phyloP scores from a whole-genome alignment of 352 stramenopile genomes.

The Pythium apleroticum region DNA sequence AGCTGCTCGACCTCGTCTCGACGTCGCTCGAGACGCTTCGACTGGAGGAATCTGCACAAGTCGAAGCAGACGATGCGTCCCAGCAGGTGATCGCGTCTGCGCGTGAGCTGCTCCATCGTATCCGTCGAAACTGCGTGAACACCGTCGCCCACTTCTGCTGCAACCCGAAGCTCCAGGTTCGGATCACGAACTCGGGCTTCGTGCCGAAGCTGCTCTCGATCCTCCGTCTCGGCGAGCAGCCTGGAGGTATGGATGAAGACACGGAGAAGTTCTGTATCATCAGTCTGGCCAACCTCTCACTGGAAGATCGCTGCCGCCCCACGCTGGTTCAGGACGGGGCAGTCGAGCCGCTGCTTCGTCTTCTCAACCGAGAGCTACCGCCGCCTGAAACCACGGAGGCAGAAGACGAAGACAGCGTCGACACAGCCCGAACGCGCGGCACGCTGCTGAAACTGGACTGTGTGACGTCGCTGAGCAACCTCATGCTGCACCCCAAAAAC shows the following conservation, averaged over 20 bases:
- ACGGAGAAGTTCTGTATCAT: conserved; percentile 70
- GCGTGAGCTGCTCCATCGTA: conserved; percentile 16
- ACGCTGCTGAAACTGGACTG: conserved; percentile 78
- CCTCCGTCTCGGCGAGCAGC: conserved; percentile 16
- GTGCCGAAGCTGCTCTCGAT: conserved; percentile 53
- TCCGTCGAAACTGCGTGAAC: conserved; percentile 55
- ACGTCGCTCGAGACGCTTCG: conserved; percentile 14
- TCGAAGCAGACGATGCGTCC: background rate
- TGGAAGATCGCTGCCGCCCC: conserved; percentile 69
- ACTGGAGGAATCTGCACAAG: conserved; percentile 12
- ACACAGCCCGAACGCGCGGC: background rate
- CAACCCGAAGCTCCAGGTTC: conserved; percentile 64
- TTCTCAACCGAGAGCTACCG: conserved; percentile 35
- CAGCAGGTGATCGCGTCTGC: background rate
- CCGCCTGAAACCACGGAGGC: conserved; percentile 1
- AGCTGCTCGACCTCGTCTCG: conserved; percentile 30
- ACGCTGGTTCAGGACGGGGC: conserved; percentile 63
- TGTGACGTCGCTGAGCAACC: conserved; percentile 76
- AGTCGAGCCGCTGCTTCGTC: conserved; percentile 49
- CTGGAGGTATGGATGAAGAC: conserved; percentile 37
- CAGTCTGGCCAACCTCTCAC: conserved; percentile 63
- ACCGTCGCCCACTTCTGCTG: conserved; percentile 70
- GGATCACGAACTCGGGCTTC: conserved; percentile 52
- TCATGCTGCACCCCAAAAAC: conserved; percentile 82
- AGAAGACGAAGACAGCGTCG: background rate